Evolutionary conservation across 2,329 filamentous ascomycete genomes (phyloP).

Genomic region (Curvularia verruculosa): DNA sequence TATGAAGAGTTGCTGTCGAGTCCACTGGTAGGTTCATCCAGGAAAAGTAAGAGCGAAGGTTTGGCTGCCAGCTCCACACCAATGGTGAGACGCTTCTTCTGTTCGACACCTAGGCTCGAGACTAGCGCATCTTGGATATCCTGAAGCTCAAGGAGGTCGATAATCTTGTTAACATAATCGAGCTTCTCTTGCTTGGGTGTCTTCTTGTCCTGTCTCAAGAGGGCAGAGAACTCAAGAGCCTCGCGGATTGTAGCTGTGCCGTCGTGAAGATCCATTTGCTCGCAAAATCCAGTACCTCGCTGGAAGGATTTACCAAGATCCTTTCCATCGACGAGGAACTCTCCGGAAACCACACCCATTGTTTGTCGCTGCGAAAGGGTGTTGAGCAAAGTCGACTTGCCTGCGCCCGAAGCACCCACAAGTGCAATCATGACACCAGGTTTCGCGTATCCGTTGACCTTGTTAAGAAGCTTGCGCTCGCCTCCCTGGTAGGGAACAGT

Average conservation of each 20-base stretch:
- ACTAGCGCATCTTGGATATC: constrained; percentile 72
- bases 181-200: constrained; percentile 66
- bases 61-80: constrained; percentile 69
- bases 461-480: constrained; percentile 68
- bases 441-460: constrained; percentile 77
- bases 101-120: constrained; percentile 68
- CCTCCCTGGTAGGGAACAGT: constrained; percentile 72
- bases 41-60: constrained; percentile 69
- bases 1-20: constrained; percentile 73
- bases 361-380: constrained; percentile 75
- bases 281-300: constrained; percentile 71
- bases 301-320: constrained; percentile 66
- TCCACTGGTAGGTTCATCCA: constrained; percentile 75
- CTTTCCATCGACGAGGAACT: constrained; percentile 74
- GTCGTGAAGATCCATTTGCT: constrained; percentile 76
- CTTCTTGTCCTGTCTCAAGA: constrained; percentile 65
- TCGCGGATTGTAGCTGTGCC: constrained; percentile 70
- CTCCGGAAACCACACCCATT: constrained; percentile 67
- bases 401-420: constrained; percentile 80
- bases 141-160: constrained; percentile 68
- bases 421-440: constrained; percentile 80
- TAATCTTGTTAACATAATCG: constrained; percentile 69
- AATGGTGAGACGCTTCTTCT: constrained; percentile 74
- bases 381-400: constrained; percentile 83
- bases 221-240: constrained; percentile 71